Base-by-base conservation (phyloP, 768 basidiomycete genomes). In the Leccinum longicurvipes region DNA sequence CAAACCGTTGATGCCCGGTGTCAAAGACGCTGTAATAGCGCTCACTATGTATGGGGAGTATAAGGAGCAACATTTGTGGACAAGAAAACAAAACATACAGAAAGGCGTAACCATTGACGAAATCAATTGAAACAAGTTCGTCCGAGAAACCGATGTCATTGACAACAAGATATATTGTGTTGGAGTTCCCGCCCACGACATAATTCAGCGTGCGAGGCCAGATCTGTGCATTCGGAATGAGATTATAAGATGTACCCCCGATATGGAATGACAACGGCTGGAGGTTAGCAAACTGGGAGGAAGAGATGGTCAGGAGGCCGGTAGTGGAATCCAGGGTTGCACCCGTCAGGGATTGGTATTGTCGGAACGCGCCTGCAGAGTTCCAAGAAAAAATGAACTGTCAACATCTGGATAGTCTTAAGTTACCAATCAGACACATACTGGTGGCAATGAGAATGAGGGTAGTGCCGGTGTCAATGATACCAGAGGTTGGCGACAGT, bases 11-110 rank as follows among this genome's bases (percentile, higher is more conserved):
- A 62, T 72, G 77, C 8, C 55, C 61, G 31, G 72, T 68, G 57
- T 77, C 74, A 60, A 63, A 79, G 27, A 79, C 69, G 56, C 72
- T 70, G 59, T 77, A 79, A 63, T 71, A 79, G 36, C 78, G 72
- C 63, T 78, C 72, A 4, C 63, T 63, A 19, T 47, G 14, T 12
- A 29, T n/a, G n/a, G n/a, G n/a, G n/a, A 17, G 25, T 27, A n/a
- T 51, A n/a, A n/a, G n/a, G 12, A 51, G 50, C 12, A 23, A 12
- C 27, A 41, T 27, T 21, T 11, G 19, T 27, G 12, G 21, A 14
- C 24, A 10, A 23, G 34, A 48, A 19, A 28, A n/a, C n/a, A n/a
- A 6, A 9, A 24, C 54, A 15, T 17, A 58, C 60, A 66, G 51
- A 27, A 59, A 54, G 28, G 51, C 29, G 24, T 60, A 67, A 7